Percentiles rank a stretch among this genome's conserved stretches.
Evolutionary conservation across 1,284 basidiomycete genomes (phyloP).

Genomic region (Papiliotrema terrestris): DNA sequence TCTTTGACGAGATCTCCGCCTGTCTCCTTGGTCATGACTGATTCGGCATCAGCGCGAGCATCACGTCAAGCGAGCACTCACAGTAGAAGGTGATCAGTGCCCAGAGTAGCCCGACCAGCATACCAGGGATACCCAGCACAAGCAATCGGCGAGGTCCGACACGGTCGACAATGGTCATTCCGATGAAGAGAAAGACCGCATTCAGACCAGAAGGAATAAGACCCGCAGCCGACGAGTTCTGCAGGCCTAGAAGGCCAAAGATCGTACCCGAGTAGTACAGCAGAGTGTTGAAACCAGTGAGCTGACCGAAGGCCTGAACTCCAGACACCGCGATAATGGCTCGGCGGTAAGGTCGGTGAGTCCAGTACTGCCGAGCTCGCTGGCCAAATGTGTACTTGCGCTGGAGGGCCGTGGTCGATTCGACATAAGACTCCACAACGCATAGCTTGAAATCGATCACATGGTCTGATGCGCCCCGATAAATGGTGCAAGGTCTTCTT

Average conservation of each 20-base stretch:
- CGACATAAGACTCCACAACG: conserved; percentile 29
- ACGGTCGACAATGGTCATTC: conserved; percentile 24
- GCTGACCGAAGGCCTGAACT: conserved; percentile 24
- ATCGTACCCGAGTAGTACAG: conserved; percentile 37
- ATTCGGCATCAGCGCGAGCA: background rate
- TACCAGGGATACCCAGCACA: conserved; percentile 18
- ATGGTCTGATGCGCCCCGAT: conserved; percentile 26
- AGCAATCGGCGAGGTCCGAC: conserved; percentile 17
- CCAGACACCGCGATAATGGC: conserved; percentile 18
- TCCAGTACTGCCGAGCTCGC: conserved; percentile 13
- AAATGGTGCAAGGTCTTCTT: conserved; percentile 25
- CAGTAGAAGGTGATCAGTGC: conserved; percentile 30
- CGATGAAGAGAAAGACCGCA: conserved; percentile 31
- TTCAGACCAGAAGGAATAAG: conserved; percentile 38
- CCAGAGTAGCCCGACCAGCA: conserved; percentile 30
- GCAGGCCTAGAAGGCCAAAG: conserved; percentile 39
- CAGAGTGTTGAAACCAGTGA: conserved; percentile 42
- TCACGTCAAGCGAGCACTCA: conserved; percentile 7
- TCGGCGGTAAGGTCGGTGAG: conserved; percentile 18
- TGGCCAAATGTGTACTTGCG: conserved; percentile 7
- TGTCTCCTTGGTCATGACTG: background rate
- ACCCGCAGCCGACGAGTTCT: conserved; percentile 33
- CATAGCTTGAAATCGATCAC: conserved; percentile 37
- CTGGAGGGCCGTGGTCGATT: conserved; percentile 13
- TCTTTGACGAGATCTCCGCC: conserved; percentile 10